Conservation (phyloP, 768 basidiomycete species). For the Trametes punicea region DNA sequence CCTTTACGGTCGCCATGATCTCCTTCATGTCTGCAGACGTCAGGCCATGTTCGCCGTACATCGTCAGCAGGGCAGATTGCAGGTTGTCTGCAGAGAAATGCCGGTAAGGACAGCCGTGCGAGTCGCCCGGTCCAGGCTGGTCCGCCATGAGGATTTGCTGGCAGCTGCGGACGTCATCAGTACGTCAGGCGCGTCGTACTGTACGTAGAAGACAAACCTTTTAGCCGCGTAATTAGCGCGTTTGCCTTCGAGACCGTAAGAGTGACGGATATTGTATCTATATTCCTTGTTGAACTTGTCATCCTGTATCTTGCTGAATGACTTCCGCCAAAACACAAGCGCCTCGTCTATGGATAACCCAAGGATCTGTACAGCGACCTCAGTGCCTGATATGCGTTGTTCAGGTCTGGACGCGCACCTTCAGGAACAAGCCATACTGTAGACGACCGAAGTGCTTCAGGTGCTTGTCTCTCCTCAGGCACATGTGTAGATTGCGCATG, state of each 20-base stretch:
- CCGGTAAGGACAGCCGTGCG: conserved; percentile 91
- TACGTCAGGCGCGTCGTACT: background rate
- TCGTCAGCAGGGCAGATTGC: conserved; percentile 65
- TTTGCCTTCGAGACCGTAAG: conserved; percentile 91
- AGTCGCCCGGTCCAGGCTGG: conserved; percentile 64
- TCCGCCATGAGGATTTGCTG: conserved; percentile 75
- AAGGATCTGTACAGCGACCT: conserved; percentile 58
- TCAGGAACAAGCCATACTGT: conserved; percentile 92
- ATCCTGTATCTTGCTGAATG: conserved; percentile 76
- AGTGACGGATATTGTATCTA: conserved; percentile 95
- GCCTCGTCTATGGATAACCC: conserved; percentile 96
- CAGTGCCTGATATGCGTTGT: background rate
- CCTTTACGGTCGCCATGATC: conserved; percentile 75
- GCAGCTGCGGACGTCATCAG: conserved; percentile 53
- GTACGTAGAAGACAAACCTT: conserved; percentile 47
- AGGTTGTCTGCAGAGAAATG: conserved; percentile 85
- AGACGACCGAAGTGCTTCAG: conserved; percentile 90
- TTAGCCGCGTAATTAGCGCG: conserved; percentile 93
- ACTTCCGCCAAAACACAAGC: conserved; percentile 86
- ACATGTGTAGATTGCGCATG: conserved; percentile 88
- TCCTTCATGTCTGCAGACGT: conserved; percentile 73
- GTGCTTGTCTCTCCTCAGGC: conserved; percentile 72
- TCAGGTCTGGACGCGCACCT: conserved; percentile 47
- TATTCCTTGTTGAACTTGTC: conserved; percentile 98
- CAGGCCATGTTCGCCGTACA: conserved; percentile 64